A percentile compares a stretch with the other conserved stretches of the same genome.
Evolutionary conservation across 345 rosid species (phyloP).

Genomic region (Arabidopsis suecica): DNA sequence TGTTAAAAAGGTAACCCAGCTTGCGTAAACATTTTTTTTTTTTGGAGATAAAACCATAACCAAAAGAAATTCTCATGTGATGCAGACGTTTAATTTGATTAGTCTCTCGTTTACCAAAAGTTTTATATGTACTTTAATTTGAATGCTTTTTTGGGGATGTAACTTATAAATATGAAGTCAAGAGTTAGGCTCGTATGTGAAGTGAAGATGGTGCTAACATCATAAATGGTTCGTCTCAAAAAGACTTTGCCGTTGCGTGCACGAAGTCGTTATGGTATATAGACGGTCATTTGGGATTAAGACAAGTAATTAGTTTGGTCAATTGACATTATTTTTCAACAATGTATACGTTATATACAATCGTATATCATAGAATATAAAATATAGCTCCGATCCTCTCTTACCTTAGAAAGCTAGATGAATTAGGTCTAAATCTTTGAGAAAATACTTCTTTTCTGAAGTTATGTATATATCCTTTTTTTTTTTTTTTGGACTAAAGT

Average conservation of each 20-base stretch:
- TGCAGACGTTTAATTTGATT: too few relatives aligned
- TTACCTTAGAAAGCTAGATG: conserved; percentile 23
- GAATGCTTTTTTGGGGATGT: not conserved
- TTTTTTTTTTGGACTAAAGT: too few relatives aligned
- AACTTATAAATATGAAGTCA: not conserved
- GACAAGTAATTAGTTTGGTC: conserved; percentile 20
- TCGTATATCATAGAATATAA: not conserved
- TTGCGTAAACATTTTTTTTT: too few relatives aligned
- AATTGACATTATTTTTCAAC: conserved; percentile 27
- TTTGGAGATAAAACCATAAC: too few relatives aligned
- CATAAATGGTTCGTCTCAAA: conserved; percentile 9
- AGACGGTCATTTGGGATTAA: conserved; percentile 28
- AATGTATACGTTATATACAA: conserved; percentile 6
- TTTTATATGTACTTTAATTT: too few relatives aligned
- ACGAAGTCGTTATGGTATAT: conserved; percentile 26
- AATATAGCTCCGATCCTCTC: conserved; percentile 3
- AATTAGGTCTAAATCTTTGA: conserved; percentile 16
- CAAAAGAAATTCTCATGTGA: too few relatives aligned
- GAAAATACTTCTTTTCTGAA: too few relatives aligned
- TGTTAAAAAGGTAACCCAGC: too few relatives aligned
- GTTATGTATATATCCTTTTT: not conserved
- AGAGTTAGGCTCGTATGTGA: not conserved
- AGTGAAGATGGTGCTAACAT: conserved; percentile 19
- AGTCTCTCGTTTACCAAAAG: too few relatives aligned
- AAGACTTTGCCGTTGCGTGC: conserved; percentile 39